Percentiles rank a stretch among this genome's conserved stretches.
Conservation (phyloP, 176 grass and related monocot genomes). For the Pontederia paniculata region DNA sequence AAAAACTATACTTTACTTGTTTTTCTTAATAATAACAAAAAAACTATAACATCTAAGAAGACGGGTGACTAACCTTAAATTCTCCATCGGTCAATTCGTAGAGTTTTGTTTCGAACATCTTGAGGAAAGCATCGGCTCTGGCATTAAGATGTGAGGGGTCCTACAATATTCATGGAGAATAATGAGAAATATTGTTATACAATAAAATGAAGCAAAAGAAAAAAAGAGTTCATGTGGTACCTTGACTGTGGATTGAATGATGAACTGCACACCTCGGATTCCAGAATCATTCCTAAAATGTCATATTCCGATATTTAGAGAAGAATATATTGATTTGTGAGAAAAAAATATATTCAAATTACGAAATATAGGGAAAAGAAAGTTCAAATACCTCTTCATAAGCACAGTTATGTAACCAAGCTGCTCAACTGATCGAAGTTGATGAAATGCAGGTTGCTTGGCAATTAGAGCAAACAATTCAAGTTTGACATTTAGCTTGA, state of each 20-base stretch:
- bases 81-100: conserved; percentile 68
- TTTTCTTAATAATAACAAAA: too few relatives aligned
- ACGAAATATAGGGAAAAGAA: conserved; percentile 5
- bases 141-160: conserved; percentile 73
- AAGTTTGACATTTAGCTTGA: conserved; percentile 83
- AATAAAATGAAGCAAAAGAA: conserved; percentile 7
- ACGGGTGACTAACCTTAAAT: conserved; percentile 51
- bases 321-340: too few relatives aligned
- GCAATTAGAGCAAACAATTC: conserved; percentile 68
- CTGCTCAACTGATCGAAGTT: conserved; percentile 88
- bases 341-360: background rate
- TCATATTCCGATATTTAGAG: background rate
- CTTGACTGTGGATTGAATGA: conserved; percentile 91
- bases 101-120: conserved; percentile 61
- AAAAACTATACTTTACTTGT: too few relatives aligned
- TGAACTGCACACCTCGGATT: conserved; percentile 66
- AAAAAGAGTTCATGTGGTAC: conserved; percentile 22
- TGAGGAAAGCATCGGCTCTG: conserved; percentile 68
- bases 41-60: background rate
- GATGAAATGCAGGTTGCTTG: conserved; percentile 95
- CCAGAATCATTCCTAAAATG: conserved; percentile 63
- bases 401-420: conserved; percentile 86
- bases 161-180: conserved; percentile 32
- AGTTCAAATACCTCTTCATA: conserved; percentile 46
- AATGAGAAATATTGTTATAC: conserved; percentile 16